Evolutionary conservation across 2,329 filamentous ascomycete genomes (phyloP).

Genomic region (Fusarium sp.): DNA sequence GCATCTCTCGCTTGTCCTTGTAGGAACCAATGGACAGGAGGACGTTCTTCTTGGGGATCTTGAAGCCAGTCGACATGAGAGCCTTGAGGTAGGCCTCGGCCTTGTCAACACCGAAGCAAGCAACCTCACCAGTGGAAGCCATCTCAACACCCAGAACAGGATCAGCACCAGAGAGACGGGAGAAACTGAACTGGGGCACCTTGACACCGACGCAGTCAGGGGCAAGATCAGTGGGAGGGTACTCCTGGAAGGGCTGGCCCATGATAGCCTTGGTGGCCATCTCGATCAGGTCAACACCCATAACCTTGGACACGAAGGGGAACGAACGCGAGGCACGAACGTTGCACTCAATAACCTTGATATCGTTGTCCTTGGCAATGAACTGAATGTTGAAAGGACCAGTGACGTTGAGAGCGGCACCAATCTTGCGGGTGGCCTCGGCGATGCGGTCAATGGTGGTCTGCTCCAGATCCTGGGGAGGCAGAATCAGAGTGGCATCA

Average conservation of each 20-base stretch:
- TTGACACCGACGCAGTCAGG: constrained; percentile 94
- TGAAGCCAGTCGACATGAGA: constrained; percentile 94
- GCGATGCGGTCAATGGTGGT: constrained; percentile 93
- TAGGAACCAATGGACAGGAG: constrained; percentile 95
- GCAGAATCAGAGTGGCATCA: constrained; percentile 94
- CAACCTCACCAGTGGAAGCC: constrained; percentile 98
- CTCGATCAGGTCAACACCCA: constrained; percentile 97
- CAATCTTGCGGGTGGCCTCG: constrained; percentile 96
- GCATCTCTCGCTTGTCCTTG: constrained; percentile 98
- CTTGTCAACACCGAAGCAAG: constrained; percentile 94
- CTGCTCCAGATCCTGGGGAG: constrained; percentile 89
- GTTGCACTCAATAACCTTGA: constrained; percentile 99
- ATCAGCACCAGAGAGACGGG: constrained; percentile 93
- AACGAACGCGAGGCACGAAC: constrained; percentile 96
- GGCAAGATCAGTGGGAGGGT: constrained; percentile 81
- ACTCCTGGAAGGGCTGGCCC: constrained; percentile 82
- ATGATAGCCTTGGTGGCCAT: constrained; percentile 99
- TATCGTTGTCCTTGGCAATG: constrained; percentile 99
- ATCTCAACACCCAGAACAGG: constrained; percentile 98
- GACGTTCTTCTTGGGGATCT: constrained; percentile 94
- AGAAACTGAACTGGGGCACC: constrained; percentile 99
- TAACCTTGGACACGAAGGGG: constrained; percentile 98
- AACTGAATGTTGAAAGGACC: constrained; percentile 99
- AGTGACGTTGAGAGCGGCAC: constrained; percentile 91
- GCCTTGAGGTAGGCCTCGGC: constrained; percentile 99